Evolutionary conservation across 177 flowering plant genomes (phyloP).

Genomic region (Vitis hybrid): DNA sequence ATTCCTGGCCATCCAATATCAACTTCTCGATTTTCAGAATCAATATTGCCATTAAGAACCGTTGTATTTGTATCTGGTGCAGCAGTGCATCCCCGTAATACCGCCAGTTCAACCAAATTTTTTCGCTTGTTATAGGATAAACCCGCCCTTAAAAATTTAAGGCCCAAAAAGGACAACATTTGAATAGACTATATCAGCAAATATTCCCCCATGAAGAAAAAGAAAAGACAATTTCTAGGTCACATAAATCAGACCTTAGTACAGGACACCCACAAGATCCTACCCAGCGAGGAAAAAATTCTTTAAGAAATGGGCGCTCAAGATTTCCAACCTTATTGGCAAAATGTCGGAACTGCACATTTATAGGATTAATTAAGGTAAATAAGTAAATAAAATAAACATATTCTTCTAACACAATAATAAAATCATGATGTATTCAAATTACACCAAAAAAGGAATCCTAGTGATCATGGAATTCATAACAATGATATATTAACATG

Average conservation of each 20-base stretch:
- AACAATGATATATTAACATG: too few species aligned
- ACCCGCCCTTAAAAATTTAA: slow-evolving; percentile 58
- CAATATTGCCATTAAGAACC: slow-evolving; percentile 40
- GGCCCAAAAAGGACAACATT: background rate
- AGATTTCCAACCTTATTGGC: slow-evolving; percentile 96
- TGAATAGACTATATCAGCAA: slow-evolving; percentile 8
- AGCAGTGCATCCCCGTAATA: slow-evolving; percentile 77
- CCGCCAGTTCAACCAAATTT: slow-evolving; percentile 87
- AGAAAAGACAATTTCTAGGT: background rate
- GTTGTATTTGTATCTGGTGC: slow-evolving; percentile 34
- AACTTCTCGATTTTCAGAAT: slow-evolving; percentile 65
- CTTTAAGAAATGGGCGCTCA: slow-evolving; percentile 98
- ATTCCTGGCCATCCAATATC: slow-evolving; percentile 97
- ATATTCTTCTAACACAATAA: too few species aligned
- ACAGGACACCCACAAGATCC: slow-evolving; percentile 89
- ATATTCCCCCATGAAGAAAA: slow-evolving; percentile 2
- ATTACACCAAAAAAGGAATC: background rate
- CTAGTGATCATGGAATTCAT: background rate
- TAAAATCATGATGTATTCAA: too few species aligned
- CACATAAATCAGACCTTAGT: slow-evolving; percentile 52
- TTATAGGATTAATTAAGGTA: background rate
- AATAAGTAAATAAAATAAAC: background rate
- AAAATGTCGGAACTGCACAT: slow-evolving; percentile 87
- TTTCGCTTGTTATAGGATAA: slow-evolving; percentile 90
- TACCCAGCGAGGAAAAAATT: slow-evolving; percentile 96